phyloP scores from a whole-genome alignment of 768 basidiomycete species.

The Termitomyces sp. region DNA sequence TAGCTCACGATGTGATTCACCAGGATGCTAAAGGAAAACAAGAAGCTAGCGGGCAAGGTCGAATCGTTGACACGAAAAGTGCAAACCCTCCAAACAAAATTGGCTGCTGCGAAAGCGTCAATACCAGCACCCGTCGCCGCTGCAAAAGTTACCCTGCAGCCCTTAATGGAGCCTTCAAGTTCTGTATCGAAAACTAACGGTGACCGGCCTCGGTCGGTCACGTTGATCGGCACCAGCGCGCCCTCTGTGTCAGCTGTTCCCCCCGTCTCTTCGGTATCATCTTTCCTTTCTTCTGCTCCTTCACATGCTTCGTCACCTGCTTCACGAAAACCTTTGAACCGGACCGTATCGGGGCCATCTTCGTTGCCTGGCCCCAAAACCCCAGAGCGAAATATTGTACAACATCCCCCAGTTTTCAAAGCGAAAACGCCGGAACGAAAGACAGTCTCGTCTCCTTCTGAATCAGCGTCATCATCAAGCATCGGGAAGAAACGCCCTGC shows the following conservation, averaged over 20 bases:
- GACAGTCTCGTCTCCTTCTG: slow-evolving; percentile 17
- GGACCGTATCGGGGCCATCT: slow-evolving; percentile 41
- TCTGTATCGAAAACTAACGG: slow-evolving; percentile 3
- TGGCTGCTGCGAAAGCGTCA: slow-evolving; percentile 47
- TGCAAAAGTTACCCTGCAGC: slow-evolving; percentile 9
- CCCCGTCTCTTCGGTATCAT: slow-evolving; percentile 12
- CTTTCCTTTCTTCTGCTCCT: not conserved
- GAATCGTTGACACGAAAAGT: slow-evolving; percentile 70
- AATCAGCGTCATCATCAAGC: slow-evolving; percentile 26
- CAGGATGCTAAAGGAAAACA: slow-evolving; percentile 77
- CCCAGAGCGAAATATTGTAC: slow-evolving; percentile 36
- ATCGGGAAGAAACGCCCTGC: slow-evolving; percentile 69
- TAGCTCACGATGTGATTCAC: not conserved
- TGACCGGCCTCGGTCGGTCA: slow-evolving; percentile 24
- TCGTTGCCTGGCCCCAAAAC: slow-evolving; percentile 43
- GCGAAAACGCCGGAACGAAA: slow-evolving; percentile 45
- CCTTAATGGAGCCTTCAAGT: slow-evolving; percentile 7
- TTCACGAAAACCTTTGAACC: slow-evolving; percentile 19
- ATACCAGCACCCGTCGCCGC: slow-evolving; percentile 12
- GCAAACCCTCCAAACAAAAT: slow-evolving; percentile 63
- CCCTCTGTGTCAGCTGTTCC: not conserved
- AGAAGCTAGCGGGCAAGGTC: slow-evolving; percentile 64
- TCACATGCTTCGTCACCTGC: slow-evolving; percentile 12
- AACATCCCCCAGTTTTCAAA: slow-evolving; percentile 38
- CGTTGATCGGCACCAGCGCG: slow-evolving; percentile 17